Evolutionary conservation across 257 asterid species (phyloP), one percentile per base, ranked within the genome.

Genomic region (Salvia miltiorrhiza): DNA sequence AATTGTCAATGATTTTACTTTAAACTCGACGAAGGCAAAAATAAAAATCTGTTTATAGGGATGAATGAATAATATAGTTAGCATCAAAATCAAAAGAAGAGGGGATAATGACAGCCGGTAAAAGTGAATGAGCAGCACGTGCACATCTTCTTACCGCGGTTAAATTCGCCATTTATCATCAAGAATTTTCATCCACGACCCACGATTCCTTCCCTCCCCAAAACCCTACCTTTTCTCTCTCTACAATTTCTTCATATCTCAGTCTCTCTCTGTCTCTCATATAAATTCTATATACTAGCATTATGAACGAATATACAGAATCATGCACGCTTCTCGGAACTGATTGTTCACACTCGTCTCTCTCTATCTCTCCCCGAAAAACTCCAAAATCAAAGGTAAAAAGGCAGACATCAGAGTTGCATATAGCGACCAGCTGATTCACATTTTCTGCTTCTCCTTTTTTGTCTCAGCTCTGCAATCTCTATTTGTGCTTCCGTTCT

Each of bases 261-360:
- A 13, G 33, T 43, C 37, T 44, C 66, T 30, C 56, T 32, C 58
- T 56, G 48, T 40, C 24, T 11, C 19, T 1, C 28, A 6, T 28
- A 35, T 5, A 2, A n/a, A n/a, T n/a, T 24, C 14, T 14, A 47
- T 1, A 48, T 13, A 12, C 26, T 9, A 3, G 26, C 23, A 28
- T 21, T 21, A 24, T 43, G 24, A 9, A 24, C 24, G 40, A 14
- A 45, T 20, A 62, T 26, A 77, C 45, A 33, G 55, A 41, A 77
- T 41, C 59, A 54, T 11, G 80, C 81, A 76, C 86, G 79, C 75
- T 60, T 75, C 57, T 76, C 81, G 84, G 80, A 66, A 63, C 81
- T 76, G 81, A 78, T 77, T 81, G 71, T 70, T 77, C 71, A 54
- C 39, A 26, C 11, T 54, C 41, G 14, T 5, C 65, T 43, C 71